Evolutionary conservation across 148 eudicot species (phyloP), one percentile per base, ranked within the genome.

Genomic region (Vaccinium darrowii): DNA sequence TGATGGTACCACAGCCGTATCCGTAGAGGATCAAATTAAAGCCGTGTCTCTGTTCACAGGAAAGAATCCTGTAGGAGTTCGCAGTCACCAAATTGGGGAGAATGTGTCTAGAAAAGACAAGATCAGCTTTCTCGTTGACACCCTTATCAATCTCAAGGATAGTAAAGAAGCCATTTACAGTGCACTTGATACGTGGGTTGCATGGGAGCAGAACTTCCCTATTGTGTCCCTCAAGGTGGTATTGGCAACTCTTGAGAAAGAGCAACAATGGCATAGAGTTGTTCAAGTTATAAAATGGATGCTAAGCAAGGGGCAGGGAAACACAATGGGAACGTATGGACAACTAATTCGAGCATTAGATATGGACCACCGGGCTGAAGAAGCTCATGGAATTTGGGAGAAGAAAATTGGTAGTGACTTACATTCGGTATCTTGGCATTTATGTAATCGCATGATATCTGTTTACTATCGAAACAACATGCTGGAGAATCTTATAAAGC

Each of bases 301-400:
- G 92, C 86, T 97, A 85, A 95, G 99, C 92, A 97, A 97, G 86
- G 99, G 99, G 74, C 98, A 95, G 88, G 98, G 98, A 75, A 94
- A 88, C 84, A 97, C 99, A 39, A 83, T 89, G 88, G 92, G 92
- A 52, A 95, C 98, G 56, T 95, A 95, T 73, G 94, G 89, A 82
- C 98, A 97, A 88, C 87, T 97, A 50, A 93, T 97, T 50, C 90
- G 89, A 39, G 99, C 99, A 81, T 81, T 97, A 81, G 99, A 95
- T 87, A 97, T 86, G 98, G 98, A 97, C 82, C 91, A 89, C 80
- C 87, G 99, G 82, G 94, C 89, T 3, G 90, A 93, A 85, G 99
- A 97, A 87, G 98, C 99, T 60, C 96, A 97, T 80, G 90, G 83
- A 82, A 27, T 97, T 63, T 97, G 99, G 98, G 90, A 88, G 85